These are phyloP conservation scores for Phytophthora uliginosa DNA, from an alignment of 352 stramenopile species.

Conservation along the genomic window DNA sequence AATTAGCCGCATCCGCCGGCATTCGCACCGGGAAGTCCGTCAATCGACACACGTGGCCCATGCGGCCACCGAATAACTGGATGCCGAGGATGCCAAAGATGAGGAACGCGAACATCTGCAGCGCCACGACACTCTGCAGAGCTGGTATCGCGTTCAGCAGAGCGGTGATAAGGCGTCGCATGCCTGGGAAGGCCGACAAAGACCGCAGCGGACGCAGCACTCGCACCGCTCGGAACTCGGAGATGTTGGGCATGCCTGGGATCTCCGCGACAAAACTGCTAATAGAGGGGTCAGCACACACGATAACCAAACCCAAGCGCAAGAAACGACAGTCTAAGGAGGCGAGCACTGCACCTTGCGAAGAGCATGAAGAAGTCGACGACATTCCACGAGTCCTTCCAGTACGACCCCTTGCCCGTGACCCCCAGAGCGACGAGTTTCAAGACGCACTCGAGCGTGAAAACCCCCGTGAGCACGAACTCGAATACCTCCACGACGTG, in stretches of 20 bases:
- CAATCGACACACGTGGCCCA: conserved; percentile 78
- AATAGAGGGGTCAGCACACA: background rate
- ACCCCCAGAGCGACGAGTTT: conserved; percentile 92
- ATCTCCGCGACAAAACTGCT: conserved; percentile 47
- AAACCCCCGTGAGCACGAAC: conserved; percentile 82
- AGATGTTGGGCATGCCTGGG: conserved; percentile 67
- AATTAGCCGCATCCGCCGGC: conserved; percentile 20
- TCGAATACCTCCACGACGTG: conserved; percentile 67
- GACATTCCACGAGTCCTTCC: conserved; percentile 89
- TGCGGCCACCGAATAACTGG: conserved; percentile 82
- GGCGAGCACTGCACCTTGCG: conserved; percentile 53
- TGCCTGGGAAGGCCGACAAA: conserved; percentile 81
- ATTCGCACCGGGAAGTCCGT: conserved; percentile 77
- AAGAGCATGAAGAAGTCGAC: conserved; percentile 93
- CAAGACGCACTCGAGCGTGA: conserved; percentile 83
- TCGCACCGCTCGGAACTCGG: conserved; percentile 81
- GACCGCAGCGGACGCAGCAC: conserved; percentile 88
- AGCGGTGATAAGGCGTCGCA: conserved; percentile 49
- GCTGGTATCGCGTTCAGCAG: conserved; percentile 80
- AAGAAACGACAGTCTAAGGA: background rate
- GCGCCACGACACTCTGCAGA: conserved; percentile 82
- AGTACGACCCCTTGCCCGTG: conserved; percentile 67
- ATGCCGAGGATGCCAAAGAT: conserved; percentile 91
- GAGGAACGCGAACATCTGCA: conserved; percentile 89
- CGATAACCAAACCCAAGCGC: too few species aligned